phyloP scores from a whole-genome alignment of 2,329 filamentous ascomycete species.

The Fusarium nematophilum region DNA sequence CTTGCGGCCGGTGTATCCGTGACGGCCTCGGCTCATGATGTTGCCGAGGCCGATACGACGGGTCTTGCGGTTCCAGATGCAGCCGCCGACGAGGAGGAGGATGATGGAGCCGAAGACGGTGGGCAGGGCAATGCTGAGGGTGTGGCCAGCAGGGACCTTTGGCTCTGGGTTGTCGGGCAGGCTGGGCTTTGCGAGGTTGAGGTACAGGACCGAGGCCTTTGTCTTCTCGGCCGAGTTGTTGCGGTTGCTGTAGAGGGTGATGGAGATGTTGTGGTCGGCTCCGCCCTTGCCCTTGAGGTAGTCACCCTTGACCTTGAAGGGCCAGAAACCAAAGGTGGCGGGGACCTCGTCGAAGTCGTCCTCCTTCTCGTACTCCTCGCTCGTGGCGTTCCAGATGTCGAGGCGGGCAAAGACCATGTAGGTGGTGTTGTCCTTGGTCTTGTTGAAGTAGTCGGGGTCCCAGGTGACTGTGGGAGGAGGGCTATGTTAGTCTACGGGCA shows the following conservation, averaged over 20 bases:
- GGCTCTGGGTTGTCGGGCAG: conserved; percentile 51
- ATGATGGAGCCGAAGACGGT: conserved; percentile 59
- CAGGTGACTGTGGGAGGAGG: conserved; percentile 61
- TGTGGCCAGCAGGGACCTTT: conserved; percentile 50
- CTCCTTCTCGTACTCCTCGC: conserved; percentile 52
- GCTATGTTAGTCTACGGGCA: too few relatives aligned
- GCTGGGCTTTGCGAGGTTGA: conserved; percentile 49
- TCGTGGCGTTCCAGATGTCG: conserved; percentile 54
- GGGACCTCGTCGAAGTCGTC: conserved; percentile 49
- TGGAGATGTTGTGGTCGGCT: conserved; percentile 61
- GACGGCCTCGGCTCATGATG: conserved; percentile 59
- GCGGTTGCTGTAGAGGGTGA: conserved; percentile 56
- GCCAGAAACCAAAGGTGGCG: conserved; percentile 61
- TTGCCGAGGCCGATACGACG: conserved; percentile 63
- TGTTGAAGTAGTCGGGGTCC: conserved; percentile 64
- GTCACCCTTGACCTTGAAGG: conserved; percentile 54
- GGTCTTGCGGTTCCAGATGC: conserved; percentile 66
- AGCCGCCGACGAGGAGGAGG: conserved; percentile 64
- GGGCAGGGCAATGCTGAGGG: conserved; percentile 65
- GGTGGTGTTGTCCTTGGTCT: conserved; percentile 50
- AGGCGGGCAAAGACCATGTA: conserved; percentile 51
- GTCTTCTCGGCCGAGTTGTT: conserved; percentile 49
- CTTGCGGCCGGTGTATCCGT: conserved; percentile 58
- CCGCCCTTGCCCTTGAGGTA: conserved; percentile 50
- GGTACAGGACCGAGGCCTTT: conserved; percentile 57